These are phyloP conservation scores for Talaromyces trachyspermus DNA, from an alignment of 495 filamentous ascomycete species.

Conservation along the genomic window DNA sequence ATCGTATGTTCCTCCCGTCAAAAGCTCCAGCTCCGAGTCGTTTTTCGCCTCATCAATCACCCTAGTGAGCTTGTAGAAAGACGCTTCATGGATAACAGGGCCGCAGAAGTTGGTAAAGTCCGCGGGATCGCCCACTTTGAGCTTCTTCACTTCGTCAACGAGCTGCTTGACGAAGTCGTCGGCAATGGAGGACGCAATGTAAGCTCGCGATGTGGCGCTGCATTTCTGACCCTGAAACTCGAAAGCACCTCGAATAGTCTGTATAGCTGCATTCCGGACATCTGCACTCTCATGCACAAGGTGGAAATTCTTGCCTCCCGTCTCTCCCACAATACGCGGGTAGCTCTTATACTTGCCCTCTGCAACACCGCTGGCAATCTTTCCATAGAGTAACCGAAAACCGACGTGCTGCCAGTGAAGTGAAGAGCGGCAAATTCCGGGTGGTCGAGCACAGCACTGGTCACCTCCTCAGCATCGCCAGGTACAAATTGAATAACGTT, in stretches of 20 bases:
- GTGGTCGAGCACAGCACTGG: conserved; percentile 60
- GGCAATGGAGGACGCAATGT: conserved; percentile 64
- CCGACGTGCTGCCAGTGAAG: conserved; percentile 74
- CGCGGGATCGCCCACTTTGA: conserved; percentile 62
- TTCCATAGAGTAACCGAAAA: conserved; percentile 75
- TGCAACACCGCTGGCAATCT: conserved; percentile 64
- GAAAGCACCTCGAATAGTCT: conserved; percentile 80
- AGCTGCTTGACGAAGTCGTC: conserved; percentile 56
- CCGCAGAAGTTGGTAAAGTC: conserved; percentile 57
- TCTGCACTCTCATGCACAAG: conserved; percentile 70
- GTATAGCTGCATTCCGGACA: conserved; percentile 63
- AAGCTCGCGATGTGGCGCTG: conserved; percentile 70
- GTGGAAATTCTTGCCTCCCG: conserved; percentile 90
- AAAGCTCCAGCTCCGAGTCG: conserved; percentile 52
- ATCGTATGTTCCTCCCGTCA: conserved; percentile 55
- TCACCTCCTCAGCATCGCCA: conserved; percentile 71
- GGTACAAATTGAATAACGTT: conserved; percentile 81
- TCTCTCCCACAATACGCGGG: conserved; percentile 79
- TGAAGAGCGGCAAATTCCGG: conserved; percentile 69
- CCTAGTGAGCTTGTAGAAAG: conserved; percentile 44
- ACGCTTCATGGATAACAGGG: conserved; percentile 48
- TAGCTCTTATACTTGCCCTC: conserved; percentile 68
- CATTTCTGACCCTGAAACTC: conserved; percentile 92
- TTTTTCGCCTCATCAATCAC: conserved; percentile 57
- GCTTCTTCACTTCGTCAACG: conserved; percentile 54